Conservation (phyloP, 495 filamentous ascomycete genomes). For the Chaetomium fimeti region DNA sequence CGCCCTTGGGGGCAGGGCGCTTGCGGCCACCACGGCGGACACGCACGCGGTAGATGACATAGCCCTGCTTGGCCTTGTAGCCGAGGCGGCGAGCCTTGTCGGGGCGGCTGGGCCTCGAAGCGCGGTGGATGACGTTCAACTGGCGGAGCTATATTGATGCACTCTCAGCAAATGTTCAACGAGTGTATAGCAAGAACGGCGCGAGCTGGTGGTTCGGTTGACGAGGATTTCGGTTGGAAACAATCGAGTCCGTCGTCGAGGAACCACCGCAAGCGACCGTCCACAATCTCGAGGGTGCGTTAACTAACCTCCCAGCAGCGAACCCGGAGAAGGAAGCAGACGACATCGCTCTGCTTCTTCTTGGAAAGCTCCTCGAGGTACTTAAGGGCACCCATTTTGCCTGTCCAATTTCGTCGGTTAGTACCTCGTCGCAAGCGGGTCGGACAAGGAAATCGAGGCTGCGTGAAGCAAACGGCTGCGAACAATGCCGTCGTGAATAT, state of each 20-base stretch:
- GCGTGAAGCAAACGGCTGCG: constrained; percentile 8
- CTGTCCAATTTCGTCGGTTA: constrained; percentile 31
- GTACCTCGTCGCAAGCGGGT: constrained; percentile 18
- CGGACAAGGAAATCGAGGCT: constrained; percentile 14
- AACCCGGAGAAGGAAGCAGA: constrained; percentile 98
- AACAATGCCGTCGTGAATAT: constrained; percentile 1
- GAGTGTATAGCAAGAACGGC: constrained; percentile 86
- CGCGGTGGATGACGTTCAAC: constrained; percentile 98
- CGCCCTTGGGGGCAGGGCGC: constrained; percentile 92
- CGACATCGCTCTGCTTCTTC: constrained; percentile 99
- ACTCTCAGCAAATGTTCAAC: constrained; percentile 99
- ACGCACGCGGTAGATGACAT: constrained; percentile 98
- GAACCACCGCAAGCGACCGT: constrained; percentile 25
- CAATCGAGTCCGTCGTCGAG: constrained; percentile 9
- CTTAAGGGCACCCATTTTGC: constrained; percentile 89
- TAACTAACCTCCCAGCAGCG: constrained; percentile 99
- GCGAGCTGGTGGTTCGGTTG: constrained; percentile 6
- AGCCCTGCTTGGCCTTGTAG: constrained; percentile 99
- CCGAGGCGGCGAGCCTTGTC: constrained; percentile 99
- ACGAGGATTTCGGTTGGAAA: neutral
- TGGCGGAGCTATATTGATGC: constrained; percentile 99
- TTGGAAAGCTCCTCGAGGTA: constrained; percentile 99
- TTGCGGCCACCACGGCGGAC: constrained; percentile 98
- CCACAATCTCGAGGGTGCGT: constrained; percentile 43
- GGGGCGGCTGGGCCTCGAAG: constrained; percentile 94